phyloP scores from a whole-genome alignment of 1,139 yeast species.

The Pichia sp. region DNA sequence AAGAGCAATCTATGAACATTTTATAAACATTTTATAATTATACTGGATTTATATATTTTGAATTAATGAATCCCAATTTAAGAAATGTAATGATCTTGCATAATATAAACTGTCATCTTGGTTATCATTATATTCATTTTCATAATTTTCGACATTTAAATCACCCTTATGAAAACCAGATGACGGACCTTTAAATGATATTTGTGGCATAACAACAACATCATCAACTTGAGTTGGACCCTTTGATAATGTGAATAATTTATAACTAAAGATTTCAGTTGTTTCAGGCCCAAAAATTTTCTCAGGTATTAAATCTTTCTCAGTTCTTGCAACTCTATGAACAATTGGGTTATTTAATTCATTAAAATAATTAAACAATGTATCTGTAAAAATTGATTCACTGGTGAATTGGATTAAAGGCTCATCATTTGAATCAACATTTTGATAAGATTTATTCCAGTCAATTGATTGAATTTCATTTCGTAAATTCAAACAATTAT shows the following conservation, averaged over 20 bases:
- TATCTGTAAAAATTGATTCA: slow-evolving; percentile 75
- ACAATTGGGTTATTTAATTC: slow-evolving; percentile 51
- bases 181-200: slow-evolving; percentile 22
- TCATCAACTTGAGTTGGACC: slow-evolving; percentile 71
- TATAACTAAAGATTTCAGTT: slow-evolving; percentile 36
- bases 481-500: slow-evolving; percentile 19
- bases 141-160: slow-evolving; percentile 11
- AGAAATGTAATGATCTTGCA: slow-evolving; percentile 23
- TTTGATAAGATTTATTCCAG: slow-evolving; percentile 50
- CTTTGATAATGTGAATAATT: slow-evolving; percentile 60
- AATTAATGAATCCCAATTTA: slow-evolving; percentile 20
- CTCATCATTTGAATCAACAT: slow-evolving; percentile 45
- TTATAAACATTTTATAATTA: too few relatives aligned
- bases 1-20: not conserved
- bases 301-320: slow-evolving; percentile 26
- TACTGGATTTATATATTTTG: not conserved
- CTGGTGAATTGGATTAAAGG: slow-evolving; percentile 66
- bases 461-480: slow-evolving; percentile 32
- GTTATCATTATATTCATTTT: slow-evolving; percentile 24
- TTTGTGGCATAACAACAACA: slow-evolving; percentile 48
- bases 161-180: slow-evolving; percentile 14
- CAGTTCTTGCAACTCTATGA: slow-evolving; percentile 58
- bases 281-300: slow-evolving; percentile 24
- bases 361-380: slow-evolving; percentile 61
- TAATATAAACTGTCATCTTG: slow-evolving; percentile 21